Conservation (phyloP, 129 eudicot genomes). For the Ambrosia artemisiifolia region DNA sequence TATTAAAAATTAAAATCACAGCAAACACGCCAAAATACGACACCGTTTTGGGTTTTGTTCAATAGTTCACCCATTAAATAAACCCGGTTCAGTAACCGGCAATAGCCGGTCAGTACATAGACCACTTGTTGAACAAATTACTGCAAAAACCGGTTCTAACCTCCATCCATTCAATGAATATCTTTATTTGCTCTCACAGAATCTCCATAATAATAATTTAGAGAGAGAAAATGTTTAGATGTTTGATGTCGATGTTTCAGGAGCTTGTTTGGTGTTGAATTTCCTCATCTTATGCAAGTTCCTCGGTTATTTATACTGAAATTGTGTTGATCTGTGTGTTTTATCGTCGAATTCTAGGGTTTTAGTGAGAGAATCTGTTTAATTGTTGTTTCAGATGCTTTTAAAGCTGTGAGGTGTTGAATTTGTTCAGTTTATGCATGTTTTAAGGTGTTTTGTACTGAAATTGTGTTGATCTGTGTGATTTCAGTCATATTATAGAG, state of each 20-base stretch:
- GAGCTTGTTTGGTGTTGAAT: constrained; percentile 11
- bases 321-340: neutral
- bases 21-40: neutral
- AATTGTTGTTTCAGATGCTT: constrained; percentile 24
- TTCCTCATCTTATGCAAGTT: constrained; percentile 11
- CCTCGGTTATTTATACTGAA: neutral
- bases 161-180: constrained; percentile 32
- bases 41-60: no score
- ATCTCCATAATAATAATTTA: constrained; percentile 26
- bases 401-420: constrained; percentile 3
- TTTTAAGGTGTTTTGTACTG: constrained; percentile 12
- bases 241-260: constrained; percentile 28
- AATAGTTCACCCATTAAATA: no score
- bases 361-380: constrained; percentile 26
- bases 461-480: constrained; percentile 22
- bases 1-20: no score
- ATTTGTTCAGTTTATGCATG: neutral
- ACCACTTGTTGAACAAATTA: constrained; percentile 6
- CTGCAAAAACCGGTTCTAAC: constrained; percentile 33
- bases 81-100: no score
- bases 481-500: neutral
- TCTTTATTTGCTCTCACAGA: constrained; percentile 24
- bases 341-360: neutral
- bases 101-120: no score
- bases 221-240: constrained; percentile 33